Base-by-base conservation (phyloP, 2,329 filamentous ascomycete species). In the Talaromyces sp. region DNA sequence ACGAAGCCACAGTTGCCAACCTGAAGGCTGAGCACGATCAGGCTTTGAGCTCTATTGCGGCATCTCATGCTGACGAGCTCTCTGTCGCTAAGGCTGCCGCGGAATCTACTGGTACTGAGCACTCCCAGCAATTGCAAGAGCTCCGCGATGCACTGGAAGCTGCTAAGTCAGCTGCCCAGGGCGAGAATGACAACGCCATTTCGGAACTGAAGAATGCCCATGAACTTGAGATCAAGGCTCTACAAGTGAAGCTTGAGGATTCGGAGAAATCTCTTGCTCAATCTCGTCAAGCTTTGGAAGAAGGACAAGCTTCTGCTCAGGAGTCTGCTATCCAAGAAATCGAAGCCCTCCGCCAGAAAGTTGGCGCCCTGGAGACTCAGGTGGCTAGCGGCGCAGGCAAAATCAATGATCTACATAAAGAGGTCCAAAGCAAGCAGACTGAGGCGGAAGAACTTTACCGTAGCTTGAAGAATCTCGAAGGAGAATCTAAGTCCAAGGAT, bases 361-460 rank as follows among this genome's bases (percentile, higher is more conserved):
- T 71, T 27, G 63, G 61, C 19, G 58, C 62, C 3, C 55, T 74
- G 37, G 70, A 74, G 52, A 60, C 64, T 5, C 65, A 69, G 30
- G 53, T 72, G 27, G 63, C 65, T 2, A 63, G 65, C 7, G 68
- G 65, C 22, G 63, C 65, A 10, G 62, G 62, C 36, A 61, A 72
- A 56, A 68, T 74, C 53, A 64, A 71, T 52, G 59, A 68, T 29
- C 60, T 73, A 20, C 63, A 75, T 47, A 62, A 63, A 33, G 63
- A 70, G 40, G 62, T 75, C 24, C 66, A 70, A 22, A 61, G 54
- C 53, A 74, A 74, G 51, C 65, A 73, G 17, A 60, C 67, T 20
- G 67, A 75, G 53, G 70, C 71, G 1, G 68, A 71, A 39, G 63
- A 65, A 9, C 62, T 77, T 8, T 70, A 75, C 47, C 68, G 70